A percentile compares a stretch with the other conserved stretches of the same genome.
phyloP scores from a whole-genome alignment of 1,284 basidiomycete species.

The Fomitiporia mediterranea region DNA sequence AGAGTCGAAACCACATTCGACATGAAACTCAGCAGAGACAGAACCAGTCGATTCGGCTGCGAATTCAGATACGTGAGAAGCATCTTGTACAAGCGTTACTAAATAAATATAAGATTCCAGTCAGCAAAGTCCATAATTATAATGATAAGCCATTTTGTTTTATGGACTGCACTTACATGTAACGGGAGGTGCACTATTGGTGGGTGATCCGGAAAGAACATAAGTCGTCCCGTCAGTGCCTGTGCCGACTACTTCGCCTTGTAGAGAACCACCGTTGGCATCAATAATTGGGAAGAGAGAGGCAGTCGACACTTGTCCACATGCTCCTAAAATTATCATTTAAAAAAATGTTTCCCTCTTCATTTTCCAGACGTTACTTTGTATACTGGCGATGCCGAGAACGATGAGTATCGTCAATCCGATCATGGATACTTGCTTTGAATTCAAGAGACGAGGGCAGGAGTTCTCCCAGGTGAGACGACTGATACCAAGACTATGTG shows the following conservation, averaged over 20 bases:
- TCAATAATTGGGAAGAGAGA: not conserved
- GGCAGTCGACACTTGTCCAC: not conserved
- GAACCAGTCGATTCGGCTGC: not conserved
- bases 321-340: too few species aligned
- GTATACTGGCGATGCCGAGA: too few species aligned
- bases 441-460: too few species aligned
- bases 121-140: too few species aligned
- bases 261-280: not conserved
- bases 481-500: too few species aligned
- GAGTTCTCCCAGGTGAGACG: too few species aligned
- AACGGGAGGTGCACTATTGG: not conserved
- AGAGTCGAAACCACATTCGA: not conserved
- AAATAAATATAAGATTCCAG: not conserved
- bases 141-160: too few species aligned
- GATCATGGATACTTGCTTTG: too few species aligned
- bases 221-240: slow-evolving; percentile 9
- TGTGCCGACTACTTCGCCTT: not conserved
- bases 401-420: too few species aligned
- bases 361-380: not conserved
- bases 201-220: not conserved
- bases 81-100: slow-evolving; percentile 12
- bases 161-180: slow-evolving; percentile 3
- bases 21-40: not conserved
- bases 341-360: too few species aligned
- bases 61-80: not conserved